Base-by-base conservation (phyloP, 2,329 filamentous ascomycete species). In the Cadophora sp. region DNA sequence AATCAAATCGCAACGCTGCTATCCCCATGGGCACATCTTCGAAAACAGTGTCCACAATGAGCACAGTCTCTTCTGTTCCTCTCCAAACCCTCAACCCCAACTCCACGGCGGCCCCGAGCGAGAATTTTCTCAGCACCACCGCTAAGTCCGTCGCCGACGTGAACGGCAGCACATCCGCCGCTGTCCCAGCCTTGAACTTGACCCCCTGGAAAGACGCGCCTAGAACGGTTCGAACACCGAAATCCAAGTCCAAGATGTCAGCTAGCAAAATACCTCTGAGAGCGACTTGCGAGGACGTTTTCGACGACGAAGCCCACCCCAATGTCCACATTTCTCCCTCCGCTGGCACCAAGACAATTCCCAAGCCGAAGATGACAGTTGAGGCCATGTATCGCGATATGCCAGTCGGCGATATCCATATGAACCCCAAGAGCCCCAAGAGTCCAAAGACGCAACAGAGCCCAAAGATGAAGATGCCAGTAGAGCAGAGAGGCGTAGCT, bases 331-430 rank as follows among this genome's bases (percentile, higher is more conserved):
- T 24, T 20, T 5, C 33, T 22, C 20, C 53, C 20, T n/a, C n/a
- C 16, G 5, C 53, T 2, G 11, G 9, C 20, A 20, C 22, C 11
- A 47, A 47, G 39, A 20, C 22, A 30, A 45, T 1, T 8, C 7
- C 56, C 22, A 47, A 27, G 20, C 39, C 18, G 22, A 59, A 59
- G 39, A 24, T 8, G 33, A 27, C 47, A n/a, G 5, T 18, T 1
- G 24, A 47, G 5, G 13, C 24, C 16, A 33, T n/a, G 33, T 63
- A 55, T 41, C 60, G 60, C 60, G 60, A 63, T 8, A 63, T 63
- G 4, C 39, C 60, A 22, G 20, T 16, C 27, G 22, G 13, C 9
- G 33, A 63, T 18, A 47, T 63, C 36, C 50, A 63, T 47, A 27
- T 55, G 60, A 63, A 63, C 39, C 60, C 50, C 2, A 48, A 22